Evolutionary conservation across 78 protist species (phyloP).

Genomic region (Tieghemostelium lacteum): DNA sequence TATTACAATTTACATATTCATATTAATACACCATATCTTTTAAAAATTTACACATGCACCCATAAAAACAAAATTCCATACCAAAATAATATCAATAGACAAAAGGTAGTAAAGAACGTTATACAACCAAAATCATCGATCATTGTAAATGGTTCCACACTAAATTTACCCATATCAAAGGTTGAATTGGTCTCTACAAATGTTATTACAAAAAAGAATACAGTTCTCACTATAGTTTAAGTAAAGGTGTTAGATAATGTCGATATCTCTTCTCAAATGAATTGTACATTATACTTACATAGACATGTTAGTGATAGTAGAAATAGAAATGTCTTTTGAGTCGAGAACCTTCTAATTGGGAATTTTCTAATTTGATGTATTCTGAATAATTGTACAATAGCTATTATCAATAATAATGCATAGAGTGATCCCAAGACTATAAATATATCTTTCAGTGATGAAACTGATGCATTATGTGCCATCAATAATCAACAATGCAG

Average conservation of each 20-base stretch:
- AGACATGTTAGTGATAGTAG: conserved; percentile 43
- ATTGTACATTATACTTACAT: conserved; percentile 29
- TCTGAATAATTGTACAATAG: conserved; percentile 34
- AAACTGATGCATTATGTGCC: background rate
- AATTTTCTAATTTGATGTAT: conserved; percentile 16
- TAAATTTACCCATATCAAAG: conserved; percentile 60
- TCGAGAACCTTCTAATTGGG: conserved; percentile 29
- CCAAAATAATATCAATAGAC: conserved; percentile 66
- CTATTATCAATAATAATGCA: background rate
- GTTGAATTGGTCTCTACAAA: conserved; percentile 3
- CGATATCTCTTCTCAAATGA: background rate
- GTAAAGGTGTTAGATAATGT: background rate
- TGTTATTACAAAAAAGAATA: conserved; percentile 45
- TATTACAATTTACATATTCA: background rate
- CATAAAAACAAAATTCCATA: background rate
- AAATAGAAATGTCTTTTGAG: conserved; percentile 53
- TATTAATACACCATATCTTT: background rate
- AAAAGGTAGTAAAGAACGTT: conserved; percentile 61
- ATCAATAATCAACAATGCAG: too few species aligned
- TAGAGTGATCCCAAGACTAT: background rate
- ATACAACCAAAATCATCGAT: conserved; percentile 63
- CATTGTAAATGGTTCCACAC: conserved; percentile 36
- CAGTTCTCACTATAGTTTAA: conserved; percentile 4
- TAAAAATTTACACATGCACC: background rate
- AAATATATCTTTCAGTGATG: too few species aligned